A percentile compares a stretch with the other conserved stretches of the same genome.
Evolutionary conservation across 768 basidiomycete genomes (phyloP).

Genomic region (Russula compacta): DNA sequence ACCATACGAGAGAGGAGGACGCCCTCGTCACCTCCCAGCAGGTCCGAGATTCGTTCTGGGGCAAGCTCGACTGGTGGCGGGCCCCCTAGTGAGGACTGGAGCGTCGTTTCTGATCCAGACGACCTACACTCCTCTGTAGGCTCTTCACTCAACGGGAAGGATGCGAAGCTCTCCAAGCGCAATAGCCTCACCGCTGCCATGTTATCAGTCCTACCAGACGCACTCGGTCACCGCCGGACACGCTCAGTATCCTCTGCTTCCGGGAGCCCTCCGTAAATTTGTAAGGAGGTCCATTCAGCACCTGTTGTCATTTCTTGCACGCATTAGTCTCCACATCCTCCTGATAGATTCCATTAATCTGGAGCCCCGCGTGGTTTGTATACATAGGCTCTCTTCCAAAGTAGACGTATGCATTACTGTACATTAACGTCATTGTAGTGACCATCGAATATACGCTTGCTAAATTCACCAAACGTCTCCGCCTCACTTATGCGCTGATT

Average conservation of each 20-base stretch:
- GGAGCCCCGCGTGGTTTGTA: not conserved
- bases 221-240: slow-evolving; percentile 16
- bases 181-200: slow-evolving; percentile 26
- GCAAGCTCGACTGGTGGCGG: slow-evolving; percentile 38
- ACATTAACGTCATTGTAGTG: slow-evolving; percentile 38
- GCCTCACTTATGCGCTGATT: slow-evolving; percentile 58
- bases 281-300: not conserved
- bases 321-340: not conserved
- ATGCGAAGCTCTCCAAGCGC: slow-evolving; percentile 34
- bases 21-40: slow-evolving; percentile 18
- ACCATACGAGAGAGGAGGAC: slow-evolving; percentile 24
- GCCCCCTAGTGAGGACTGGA: slow-evolving; percentile 74
- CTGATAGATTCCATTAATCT: slow-evolving; percentile 4
- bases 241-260: slow-evolving; percentile 14
- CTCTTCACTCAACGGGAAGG: slow-evolving; percentile 26
- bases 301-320: not conserved
- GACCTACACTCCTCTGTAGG: slow-evolving; percentile 48
- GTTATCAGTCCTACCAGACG: slow-evolving; percentile 20
- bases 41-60: slow-evolving; percentile 17
- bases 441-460: slow-evolving; percentile 63
- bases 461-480: slow-evolving; percentile 86
- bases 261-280: slow-evolving; percentile 1
- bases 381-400: not conserved
- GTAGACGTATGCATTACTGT: slow-evolving; percentile 8
- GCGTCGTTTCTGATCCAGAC: slow-evolving; percentile 74